Conservation (phyloP, 768 basidiomycete species). For the Postia placenta region DNA sequence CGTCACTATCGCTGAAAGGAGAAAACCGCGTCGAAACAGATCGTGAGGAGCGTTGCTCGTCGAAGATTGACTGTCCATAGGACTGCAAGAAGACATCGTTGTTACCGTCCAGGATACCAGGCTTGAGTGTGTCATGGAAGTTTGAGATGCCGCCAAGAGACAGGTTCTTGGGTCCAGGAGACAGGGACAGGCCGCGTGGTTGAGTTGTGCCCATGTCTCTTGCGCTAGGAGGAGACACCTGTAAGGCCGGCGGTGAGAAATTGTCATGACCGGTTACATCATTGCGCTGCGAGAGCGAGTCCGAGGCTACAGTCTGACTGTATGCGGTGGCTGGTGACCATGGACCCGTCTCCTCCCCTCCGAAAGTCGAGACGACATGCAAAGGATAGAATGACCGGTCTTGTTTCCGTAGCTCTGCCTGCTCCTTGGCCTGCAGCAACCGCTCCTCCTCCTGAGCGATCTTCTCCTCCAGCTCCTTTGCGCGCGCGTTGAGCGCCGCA, state of each 20-base stretch:
- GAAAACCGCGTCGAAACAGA: slow-evolving; percentile 35
- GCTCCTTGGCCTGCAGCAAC: slow-evolving; percentile 52
- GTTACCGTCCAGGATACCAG: slow-evolving; percentile 2
- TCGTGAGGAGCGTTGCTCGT: slow-evolving; percentile 33
- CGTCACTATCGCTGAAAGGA: slow-evolving; percentile 46
- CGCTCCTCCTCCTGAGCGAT: slow-evolving; percentile 58
- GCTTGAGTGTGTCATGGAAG: slow-evolving; percentile 13
- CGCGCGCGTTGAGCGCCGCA: slow-evolving; percentile 52
- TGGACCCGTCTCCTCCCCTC: slow-evolving; percentile 14
- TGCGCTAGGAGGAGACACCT: slow-evolving; percentile 8
- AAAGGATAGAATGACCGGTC: slow-evolving; percentile 31
- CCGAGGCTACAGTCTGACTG: slow-evolving; percentile 6
- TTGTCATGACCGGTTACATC: neutral
- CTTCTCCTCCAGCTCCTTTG: slow-evolving; percentile 69
- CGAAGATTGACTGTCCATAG: slow-evolving; percentile 33
- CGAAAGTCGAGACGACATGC: slow-evolving; percentile 19
- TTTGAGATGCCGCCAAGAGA: slow-evolving; percentile 22
- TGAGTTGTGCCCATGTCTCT: slow-evolving; percentile 4
- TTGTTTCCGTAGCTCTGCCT: slow-evolving; percentile 44
- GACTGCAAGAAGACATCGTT: slow-evolving; percentile 22
- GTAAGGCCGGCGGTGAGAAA: neutral
- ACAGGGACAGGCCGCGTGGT: slow-evolving; percentile 13
- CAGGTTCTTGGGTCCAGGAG: slow-evolving; percentile 19
- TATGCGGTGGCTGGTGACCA: slow-evolving; percentile 12
- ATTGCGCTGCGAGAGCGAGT: slow-evolving; percentile 12